phyloP scores from a whole-genome alignment of 1,284 basidiomycete species.

The Ustilago bromivora region DNA sequence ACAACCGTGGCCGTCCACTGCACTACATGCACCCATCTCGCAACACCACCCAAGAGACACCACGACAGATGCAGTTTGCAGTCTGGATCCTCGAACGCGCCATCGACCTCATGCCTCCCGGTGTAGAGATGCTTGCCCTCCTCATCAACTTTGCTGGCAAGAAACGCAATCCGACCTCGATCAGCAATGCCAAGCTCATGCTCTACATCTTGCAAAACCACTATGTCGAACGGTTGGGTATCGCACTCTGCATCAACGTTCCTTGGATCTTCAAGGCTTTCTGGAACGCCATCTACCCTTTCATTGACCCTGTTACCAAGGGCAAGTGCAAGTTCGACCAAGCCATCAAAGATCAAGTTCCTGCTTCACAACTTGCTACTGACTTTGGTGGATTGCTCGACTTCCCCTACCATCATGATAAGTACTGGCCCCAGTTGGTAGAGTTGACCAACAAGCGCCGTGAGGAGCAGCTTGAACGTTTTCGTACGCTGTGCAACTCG shows the following conservation, averaged over 20 bases:
- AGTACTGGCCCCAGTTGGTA: conserved; percentile 80
- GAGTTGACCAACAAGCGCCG: conserved; percentile 74
- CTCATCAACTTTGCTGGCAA: conserved; percentile 65
- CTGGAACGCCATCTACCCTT: conserved; percentile 68
- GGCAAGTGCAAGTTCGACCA: conserved; percentile 67
- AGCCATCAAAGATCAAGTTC: conserved; percentile 63
- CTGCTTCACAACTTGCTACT: conserved; percentile 50
- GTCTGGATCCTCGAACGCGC: conserved; percentile 71
- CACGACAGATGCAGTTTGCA: conserved; percentile 70
- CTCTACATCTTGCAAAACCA: conserved; percentile 69
- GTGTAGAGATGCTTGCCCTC: conserved; percentile 67
- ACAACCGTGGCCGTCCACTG: conserved; percentile 69
- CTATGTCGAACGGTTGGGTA: conserved; percentile 69
- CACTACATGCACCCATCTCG: conserved; percentile 71
- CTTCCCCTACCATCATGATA: conserved; percentile 76
- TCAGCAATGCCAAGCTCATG: conserved; percentile 64
- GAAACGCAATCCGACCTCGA: conserved; percentile 61
- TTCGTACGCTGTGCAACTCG: conserved; percentile 63
- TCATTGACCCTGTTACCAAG: conserved; percentile 71
- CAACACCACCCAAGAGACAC: conserved; percentile 65
- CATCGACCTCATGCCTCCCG: conserved; percentile 70
- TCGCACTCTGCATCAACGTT: conserved; percentile 69
- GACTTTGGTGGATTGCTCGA: conserved; percentile 65
- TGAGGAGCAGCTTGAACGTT: conserved; percentile 74
- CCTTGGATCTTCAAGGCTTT: conserved; percentile 61